Conservation (phyloP, 129 eudicot species). For the Escallonia herrerae region DNA sequence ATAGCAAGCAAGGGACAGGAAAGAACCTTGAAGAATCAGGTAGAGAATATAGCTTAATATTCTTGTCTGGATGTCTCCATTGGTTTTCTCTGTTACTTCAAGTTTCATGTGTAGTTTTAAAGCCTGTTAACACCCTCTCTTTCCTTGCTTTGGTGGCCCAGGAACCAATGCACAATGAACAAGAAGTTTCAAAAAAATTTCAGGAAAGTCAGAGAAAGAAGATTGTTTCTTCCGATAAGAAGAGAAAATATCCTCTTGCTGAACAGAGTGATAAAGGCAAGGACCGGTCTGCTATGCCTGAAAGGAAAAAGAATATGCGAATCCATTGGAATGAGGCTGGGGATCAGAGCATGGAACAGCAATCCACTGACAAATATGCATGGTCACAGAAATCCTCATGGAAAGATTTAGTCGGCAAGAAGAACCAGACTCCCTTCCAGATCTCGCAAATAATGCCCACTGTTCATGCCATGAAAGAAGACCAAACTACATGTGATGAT, state of each 20-base stretch:
- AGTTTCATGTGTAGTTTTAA: not conserved
- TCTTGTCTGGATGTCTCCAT: not conserved
- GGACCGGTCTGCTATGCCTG: constrained; percentile 7
- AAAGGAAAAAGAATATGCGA: constrained; percentile 16
- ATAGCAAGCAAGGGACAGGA: constrained; percentile 22
- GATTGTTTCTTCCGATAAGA: constrained; percentile 24
- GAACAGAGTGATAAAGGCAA: constrained; percentile 15
- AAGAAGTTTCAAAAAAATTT: constrained; percentile 13
- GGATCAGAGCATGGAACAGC: constrained; percentile 17
- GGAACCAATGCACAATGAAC: constrained; percentile 20
- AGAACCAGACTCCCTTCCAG: constrained; percentile 27
- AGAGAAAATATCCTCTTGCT: constrained; percentile 36
- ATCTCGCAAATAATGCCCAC: constrained; percentile 38
- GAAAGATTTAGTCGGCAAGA: constrained; percentile 44
- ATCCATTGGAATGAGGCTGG: constrained; percentile 15
- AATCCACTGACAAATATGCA: constrained; percentile 18
- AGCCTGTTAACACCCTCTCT: constrained; percentile 1
- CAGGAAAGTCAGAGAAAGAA: constrained; percentile 20
- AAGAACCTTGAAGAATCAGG: constrained; percentile 35
- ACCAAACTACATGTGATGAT: constrained; percentile 13
- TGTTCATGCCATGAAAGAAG: constrained; percentile 22
- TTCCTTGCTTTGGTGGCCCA: constrained; percentile 17
- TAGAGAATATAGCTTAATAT: constrained; percentile 8
- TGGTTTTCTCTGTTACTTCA: not conserved
- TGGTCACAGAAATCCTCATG: constrained; percentile 51